A percentile compares a stretch with the other conserved stretches of the same genome.
These are phyloP conservation scores for Lactarius sanguifluus DNA, from an alignment of 768 basidiomycete species.

Conservation along the genomic window DNA sequence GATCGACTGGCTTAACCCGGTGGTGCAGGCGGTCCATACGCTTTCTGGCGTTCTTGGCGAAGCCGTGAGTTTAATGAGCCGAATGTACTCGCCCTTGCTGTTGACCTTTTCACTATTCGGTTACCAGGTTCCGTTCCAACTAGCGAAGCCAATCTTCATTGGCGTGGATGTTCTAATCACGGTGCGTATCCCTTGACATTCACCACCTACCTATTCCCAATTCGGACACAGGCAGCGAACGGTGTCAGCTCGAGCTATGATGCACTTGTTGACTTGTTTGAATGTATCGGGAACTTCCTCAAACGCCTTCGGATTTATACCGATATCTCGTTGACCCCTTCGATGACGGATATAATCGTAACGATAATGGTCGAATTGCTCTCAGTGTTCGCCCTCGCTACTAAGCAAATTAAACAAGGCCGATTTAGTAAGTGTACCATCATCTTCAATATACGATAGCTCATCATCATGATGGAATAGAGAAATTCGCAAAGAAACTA, in stretches of 20 bases:
- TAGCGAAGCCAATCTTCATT: neutral
- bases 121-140: neutral
- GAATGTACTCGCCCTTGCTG: neutral
- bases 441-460: neutral
- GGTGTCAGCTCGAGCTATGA: neutral
- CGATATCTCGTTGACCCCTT: neutral
- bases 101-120: neutral
- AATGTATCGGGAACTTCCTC: conserved; percentile 6
- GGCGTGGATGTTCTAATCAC: conserved; percentile 2
- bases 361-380: conserved; percentile 10
- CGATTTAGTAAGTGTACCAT: neutral
- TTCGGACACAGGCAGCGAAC: neutral
- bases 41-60: neutral
- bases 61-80: neutral
- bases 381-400: conserved; percentile 3
- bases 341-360: neutral
- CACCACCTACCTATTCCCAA: neutral
- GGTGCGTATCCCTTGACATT: neutral
- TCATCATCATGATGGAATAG: neutral
- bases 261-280: conserved; percentile 6
- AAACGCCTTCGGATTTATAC: conserved; percentile 9
- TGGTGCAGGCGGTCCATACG: neutral
- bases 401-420: conserved; percentile 5
- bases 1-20: neutral
- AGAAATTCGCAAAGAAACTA: conserved; percentile 7